A percentile compares a stretch with the other conserved stretches of the same genome.
phyloP scores from a whole-genome alignment of 495 filamentous ascomycete species.

The Annulohypoxylon maeteangense region DNA sequence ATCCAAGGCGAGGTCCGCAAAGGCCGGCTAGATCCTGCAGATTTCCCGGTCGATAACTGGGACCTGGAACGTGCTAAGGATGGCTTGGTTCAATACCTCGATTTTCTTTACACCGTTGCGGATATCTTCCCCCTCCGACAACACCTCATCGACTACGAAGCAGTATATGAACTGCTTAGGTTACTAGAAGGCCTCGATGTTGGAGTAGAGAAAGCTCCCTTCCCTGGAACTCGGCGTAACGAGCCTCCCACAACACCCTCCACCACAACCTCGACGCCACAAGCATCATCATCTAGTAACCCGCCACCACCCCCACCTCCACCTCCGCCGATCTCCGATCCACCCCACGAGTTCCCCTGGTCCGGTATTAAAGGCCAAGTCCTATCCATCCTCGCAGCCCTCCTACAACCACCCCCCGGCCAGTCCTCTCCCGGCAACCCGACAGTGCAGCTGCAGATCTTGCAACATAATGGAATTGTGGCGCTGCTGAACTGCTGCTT shows the following conservation, averaged over 20 bases:
- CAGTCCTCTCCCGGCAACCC: constrained; percentile 72
- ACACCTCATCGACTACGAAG: constrained; percentile 90
- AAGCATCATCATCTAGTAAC: constrained; percentile 56
- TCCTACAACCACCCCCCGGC: constrained; percentile 69
- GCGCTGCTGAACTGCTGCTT: constrained; percentile 85
- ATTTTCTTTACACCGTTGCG: constrained; percentile 91
- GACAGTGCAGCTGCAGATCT: constrained; percentile 84
- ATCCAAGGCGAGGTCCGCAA: constrained; percentile 87
- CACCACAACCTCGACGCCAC: constrained; percentile 48
- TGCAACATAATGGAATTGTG: constrained; percentile 82
- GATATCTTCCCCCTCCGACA: constrained; percentile 67
- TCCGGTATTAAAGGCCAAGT: constrained; percentile 91
- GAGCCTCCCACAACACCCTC: constrained; percentile 43
- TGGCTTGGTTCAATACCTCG: constrained; percentile 90
- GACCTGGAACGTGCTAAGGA: constrained; percentile 91
- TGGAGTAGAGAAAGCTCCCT: constrained; percentile 78
- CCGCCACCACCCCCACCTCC: constrained; percentile 60
- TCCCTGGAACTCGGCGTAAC: constrained; percentile 55
- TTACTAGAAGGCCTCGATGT: constrained; percentile 86
- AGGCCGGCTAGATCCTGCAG: constrained; percentile 62
- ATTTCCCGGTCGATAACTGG: constrained; percentile 95
- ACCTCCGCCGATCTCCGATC: constrained; percentile 74
- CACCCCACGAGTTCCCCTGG: constrained; percentile 91
- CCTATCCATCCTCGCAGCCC: constrained; percentile 83
- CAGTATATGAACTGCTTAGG: constrained; percentile 82